Evolutionary conservation across 805 yeast genomes (phyloP), one percentile per base, ranked within the genome.

Genomic region (Saturnispora silvae): DNA sequence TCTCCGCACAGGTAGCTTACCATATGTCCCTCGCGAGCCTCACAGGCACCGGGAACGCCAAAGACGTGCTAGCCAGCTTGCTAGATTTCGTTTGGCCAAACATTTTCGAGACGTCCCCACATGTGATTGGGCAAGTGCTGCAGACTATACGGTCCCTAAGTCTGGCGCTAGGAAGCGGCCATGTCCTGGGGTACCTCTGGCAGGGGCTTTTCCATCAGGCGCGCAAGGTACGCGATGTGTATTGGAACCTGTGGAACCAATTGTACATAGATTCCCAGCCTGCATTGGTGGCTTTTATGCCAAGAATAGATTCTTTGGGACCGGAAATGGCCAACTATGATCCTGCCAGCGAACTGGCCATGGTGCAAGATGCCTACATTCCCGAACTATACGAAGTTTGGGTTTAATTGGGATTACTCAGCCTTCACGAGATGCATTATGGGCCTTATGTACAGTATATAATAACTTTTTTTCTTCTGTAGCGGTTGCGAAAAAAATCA

Each of bases 191-290:
- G 48, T 92, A 92, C 55, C 49, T 81, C 0, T 73, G 95, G 80
- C 76, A 79, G 0, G 99, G 99, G 0, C 60, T 92, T 15, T 92
- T 86, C 54, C 97, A 92, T 49, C 94, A 97, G 1, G 96, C 97
- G 0, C 65, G 80, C 40, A 81, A 78, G 50, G 97, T 92, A 0
- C 66, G 98, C 43, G 61, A 59, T 4, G 77, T 92, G 0, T 92
- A 80, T 56, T 92, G 97, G 97, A 77, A 70, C 45, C 54, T 86
- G 11, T 87, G 75, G 63, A 87, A 89, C 49, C 60, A 62, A 28
- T 74, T 86, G 20, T 87, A 87, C 51, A 72, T 82, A 11, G 85
- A 78, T 48, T 70, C 72, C 42, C 63, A 75, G 30, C 94, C 85
- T 54, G 61, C 87, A 0, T 54, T 92, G 52, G 85, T 10, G 24